Percentiles rank a stretch among this genome's conserved stretches.
Evolutionary conservation across 371 early-diverging fungal species (phyloP).

Genomic region (Lichtheimia hyalospora): DNA sequence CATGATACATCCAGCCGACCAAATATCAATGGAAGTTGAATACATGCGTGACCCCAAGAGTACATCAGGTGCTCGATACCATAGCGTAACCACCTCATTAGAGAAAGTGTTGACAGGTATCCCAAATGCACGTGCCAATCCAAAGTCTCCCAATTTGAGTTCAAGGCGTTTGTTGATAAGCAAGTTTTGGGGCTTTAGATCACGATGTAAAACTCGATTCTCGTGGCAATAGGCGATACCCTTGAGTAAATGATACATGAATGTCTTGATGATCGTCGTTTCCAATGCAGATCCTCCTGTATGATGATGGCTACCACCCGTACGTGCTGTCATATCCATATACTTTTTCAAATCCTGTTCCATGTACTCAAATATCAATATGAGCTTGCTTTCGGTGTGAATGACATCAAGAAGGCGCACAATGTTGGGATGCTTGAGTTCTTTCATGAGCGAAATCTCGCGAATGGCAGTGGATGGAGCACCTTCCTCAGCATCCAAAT

Average conservation of each 20-base stretch:
- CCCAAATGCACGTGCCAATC: constrained; percentile 95
- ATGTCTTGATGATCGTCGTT: constrained; percentile 67
- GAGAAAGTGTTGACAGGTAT: constrained; percentile 96
- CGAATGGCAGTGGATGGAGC: constrained; percentile 96
- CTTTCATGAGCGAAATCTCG: constrained; percentile 96
- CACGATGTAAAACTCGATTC: constrained; percentile 94
- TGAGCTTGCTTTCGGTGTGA: constrained; percentile 96
- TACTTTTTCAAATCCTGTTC: constrained; percentile 98
- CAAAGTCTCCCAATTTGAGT: constrained; percentile 94
- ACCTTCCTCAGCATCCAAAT: constrained; percentile 90
- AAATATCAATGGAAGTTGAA: constrained; percentile 97
- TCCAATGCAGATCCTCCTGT: constrained; percentile 59
- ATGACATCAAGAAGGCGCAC: constrained; percentile 95
- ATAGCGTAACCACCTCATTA: constrained; percentile 97
- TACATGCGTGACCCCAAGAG: constrained; percentile 95
- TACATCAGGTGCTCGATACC: constrained; percentile 98
- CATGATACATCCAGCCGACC: constrained; percentile 99
- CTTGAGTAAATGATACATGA: constrained; percentile 87
- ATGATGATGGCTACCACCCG: constrained; percentile 28
- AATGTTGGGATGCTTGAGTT: constrained; percentile 90
- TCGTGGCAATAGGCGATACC: constrained; percentile 96
- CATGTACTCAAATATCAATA: constrained; percentile 98
- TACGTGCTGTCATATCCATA: constrained; percentile 76
- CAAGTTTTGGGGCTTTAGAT: constrained; percentile 96
- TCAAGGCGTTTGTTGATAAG: constrained; percentile 87